Conservation (phyloP, 2,329 filamentous ascomycete species). For the Aspergillus aculeatinus region DNA sequence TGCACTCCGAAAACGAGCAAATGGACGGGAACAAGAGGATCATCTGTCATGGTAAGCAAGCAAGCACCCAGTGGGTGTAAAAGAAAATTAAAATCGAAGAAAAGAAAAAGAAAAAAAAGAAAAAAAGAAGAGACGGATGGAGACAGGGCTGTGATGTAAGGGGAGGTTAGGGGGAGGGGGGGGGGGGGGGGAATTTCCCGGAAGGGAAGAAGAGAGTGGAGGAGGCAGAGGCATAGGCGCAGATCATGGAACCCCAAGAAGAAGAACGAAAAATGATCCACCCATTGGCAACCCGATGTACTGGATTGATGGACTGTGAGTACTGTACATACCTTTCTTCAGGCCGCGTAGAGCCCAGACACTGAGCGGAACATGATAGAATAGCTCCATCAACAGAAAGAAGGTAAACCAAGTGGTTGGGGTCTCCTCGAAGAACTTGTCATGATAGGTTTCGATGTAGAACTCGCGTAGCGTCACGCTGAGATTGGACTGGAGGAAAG, state of each 20-base stretch:
- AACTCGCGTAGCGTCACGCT: slow-evolving; percentile 53
- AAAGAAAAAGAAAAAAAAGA: too few relatives aligned
- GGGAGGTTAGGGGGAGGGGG: neutral
- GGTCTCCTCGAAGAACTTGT: slow-evolving; percentile 61
- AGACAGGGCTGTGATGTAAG: slow-evolving; percentile 2
- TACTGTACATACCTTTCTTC: slow-evolving; percentile 43
- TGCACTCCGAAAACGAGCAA: slow-evolving; percentile 61
- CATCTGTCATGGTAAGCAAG: slow-evolving; percentile 40
- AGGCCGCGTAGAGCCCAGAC: slow-evolving; percentile 61
- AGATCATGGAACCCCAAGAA: slow-evolving; percentile 1
- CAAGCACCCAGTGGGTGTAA: neutral
- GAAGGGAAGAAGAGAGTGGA: too few relatives aligned
- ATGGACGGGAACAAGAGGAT: slow-evolving; percentile 58
- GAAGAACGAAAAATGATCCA: neutral
- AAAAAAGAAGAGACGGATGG: neutral
- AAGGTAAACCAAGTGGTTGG: slow-evolving; percentile 58
- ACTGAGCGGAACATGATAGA: slow-evolving; percentile 62
- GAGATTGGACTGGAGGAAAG: slow-evolving; percentile 49
- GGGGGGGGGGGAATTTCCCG: too few relatives aligned
- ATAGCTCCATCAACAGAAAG: slow-evolving; percentile 59
- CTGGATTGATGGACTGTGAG: neutral
- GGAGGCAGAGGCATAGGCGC: neutral
- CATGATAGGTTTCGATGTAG: slow-evolving; percentile 62
- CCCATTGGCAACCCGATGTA: too few relatives aligned
- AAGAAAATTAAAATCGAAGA: neutral